Evolutionary conservation across 2,329 filamentous ascomycete genomes (phyloP), one percentile per base, ranked within the genome.

Genomic region (Rutstroemia sydowiana): DNA sequence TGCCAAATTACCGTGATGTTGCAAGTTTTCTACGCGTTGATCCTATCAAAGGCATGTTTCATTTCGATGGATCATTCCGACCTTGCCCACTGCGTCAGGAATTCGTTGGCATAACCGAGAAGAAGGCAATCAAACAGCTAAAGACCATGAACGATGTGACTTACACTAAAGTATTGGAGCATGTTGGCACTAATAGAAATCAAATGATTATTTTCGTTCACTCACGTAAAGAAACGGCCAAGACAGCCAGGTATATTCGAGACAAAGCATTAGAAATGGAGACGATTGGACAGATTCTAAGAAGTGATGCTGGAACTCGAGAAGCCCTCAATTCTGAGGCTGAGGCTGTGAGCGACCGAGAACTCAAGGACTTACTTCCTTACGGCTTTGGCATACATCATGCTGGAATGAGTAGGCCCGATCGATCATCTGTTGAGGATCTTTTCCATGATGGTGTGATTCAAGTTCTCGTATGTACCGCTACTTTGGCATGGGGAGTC

Each of bases 101-200:
- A 68, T 98, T 97, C 65, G 88, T 98, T 60, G 93, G 93, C 48
- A 87, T 98, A 40, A 96, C 92, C 0, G 93, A 98, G 61, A 95
- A 93, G 73, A 97, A 97, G 69, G 88, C 93, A 5, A 98, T 98
- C 72, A 98, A 97, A 71, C 93, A 98, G 69, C 75, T 98, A 50
- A 96, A 97, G 76, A 95, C 88, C 1, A 98, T 98, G 93, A 98
- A 98, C 65, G 93, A 98, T 62, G 91, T 98, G 50, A 96, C 90
- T 53, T 98, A 98, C 69, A 95, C 85, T 58, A 98, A 98, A 70
- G 91, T 96, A 26, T 80, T 98, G 50, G 93, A 98, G 69, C 92
- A 97, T 66, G 92, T 96, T 28, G 93, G 93, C 6, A 84, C 86
- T 54, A 86, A 95, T 64, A 83, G 88, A 57, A 95, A 98, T 63